Conservation (phyloP, 306 rosid genomes). For the Cicer cuneatum region DNA sequence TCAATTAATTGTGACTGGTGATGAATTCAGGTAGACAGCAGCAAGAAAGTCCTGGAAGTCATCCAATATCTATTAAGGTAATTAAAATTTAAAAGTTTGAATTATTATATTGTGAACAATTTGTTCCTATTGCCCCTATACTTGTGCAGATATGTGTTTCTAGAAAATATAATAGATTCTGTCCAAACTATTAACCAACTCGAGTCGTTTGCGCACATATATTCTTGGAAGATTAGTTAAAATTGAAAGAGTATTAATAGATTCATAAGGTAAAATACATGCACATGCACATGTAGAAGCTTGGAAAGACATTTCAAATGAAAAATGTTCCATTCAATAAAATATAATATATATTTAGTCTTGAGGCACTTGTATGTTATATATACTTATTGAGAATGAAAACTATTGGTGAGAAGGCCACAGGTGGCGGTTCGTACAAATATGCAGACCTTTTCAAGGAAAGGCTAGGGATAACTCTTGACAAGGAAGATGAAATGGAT, state of each 20-base stretch:
- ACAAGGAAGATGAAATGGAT: constrained; percentile 96
- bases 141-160: constrained; percentile 16
- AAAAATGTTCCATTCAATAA: constrained; percentile 6
- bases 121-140: constrained; percentile 23
- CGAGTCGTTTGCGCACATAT: constrained; percentile 7
- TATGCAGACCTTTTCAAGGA: constrained; percentile 83
- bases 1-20: constrained; percentile 52
- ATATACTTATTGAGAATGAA: constrained; percentile 49
- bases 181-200: constrained; percentile 18
- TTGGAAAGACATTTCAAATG: constrained; percentile 30
- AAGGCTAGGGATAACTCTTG: constrained; percentile 74
- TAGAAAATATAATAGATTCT: constrained; percentile 24
- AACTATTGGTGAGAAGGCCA: constrained; percentile 71
- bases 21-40: constrained; percentile 63
- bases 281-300: background rate
- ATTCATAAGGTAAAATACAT: constrained; percentile 16
- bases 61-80: constrained; percentile 68
- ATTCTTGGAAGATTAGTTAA: constrained; percentile 27
- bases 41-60: constrained; percentile 56
- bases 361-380: constrained; percentile 42
- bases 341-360: constrained; percentile 34
- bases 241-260: constrained; percentile 35
- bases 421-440: constrained; percentile 94
- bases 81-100: constrained; percentile 1
- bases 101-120: constrained; percentile 32